Evolutionary conservation across 1,284 basidiomycete species (phyloP).

Genomic region (Pseudozyma tsukubaensis): DNA sequence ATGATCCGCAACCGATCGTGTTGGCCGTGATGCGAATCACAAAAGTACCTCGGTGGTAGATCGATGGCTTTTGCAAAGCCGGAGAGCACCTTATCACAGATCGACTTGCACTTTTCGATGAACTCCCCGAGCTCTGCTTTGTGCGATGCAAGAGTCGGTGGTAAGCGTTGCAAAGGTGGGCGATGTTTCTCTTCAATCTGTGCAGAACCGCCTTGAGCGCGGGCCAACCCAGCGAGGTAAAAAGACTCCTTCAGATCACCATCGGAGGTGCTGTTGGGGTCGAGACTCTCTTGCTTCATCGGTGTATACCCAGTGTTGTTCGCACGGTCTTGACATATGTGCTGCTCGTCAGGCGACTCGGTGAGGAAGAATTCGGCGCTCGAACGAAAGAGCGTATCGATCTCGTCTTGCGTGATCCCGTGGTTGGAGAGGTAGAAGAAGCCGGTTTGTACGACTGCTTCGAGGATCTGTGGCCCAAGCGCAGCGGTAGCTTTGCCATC

Average conservation of each 20-base stretch:
- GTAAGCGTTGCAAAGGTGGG: slow-evolving; percentile 41
- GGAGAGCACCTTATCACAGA: slow-evolving; percentile 38
- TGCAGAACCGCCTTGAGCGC: slow-evolving; percentile 6
- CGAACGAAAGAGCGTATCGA: slow-evolving; percentile 42
- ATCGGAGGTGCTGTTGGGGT: slow-evolving; percentile 24
- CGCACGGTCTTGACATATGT: slow-evolving; percentile 21
- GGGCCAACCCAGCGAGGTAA: slow-evolving; percentile 43
- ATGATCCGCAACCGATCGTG: slow-evolving; percentile 59
- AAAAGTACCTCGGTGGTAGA: slow-evolving; percentile 31
- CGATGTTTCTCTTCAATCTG: slow-evolving; percentile 9
- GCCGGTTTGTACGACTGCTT: slow-evolving; percentile 44
- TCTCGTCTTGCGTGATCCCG: slow-evolving; percentile 37
- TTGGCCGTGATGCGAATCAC: slow-evolving; percentile 39
- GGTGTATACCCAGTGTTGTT: slow-evolving; percentile 54
- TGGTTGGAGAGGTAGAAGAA: slow-evolving; percentile 62
- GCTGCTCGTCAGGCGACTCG: slow-evolving; percentile 18
- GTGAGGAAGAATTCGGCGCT: slow-evolving; percentile 46
- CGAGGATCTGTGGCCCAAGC: slow-evolving; percentile 34
- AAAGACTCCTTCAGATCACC: slow-evolving; percentile 65
- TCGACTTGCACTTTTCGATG: slow-evolving; percentile 46
- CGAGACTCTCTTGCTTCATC: slow-evolving; percentile 38
- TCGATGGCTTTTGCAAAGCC: slow-evolving; percentile 55
- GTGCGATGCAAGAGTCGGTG: slow-evolving; percentile 23
- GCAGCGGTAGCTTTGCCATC: not conserved
- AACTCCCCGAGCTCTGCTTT: slow-evolving; percentile 27